Base-by-base conservation (phyloP, 768 basidiomycete genomes). In the Kwoniella newhampshirensis region DNA sequence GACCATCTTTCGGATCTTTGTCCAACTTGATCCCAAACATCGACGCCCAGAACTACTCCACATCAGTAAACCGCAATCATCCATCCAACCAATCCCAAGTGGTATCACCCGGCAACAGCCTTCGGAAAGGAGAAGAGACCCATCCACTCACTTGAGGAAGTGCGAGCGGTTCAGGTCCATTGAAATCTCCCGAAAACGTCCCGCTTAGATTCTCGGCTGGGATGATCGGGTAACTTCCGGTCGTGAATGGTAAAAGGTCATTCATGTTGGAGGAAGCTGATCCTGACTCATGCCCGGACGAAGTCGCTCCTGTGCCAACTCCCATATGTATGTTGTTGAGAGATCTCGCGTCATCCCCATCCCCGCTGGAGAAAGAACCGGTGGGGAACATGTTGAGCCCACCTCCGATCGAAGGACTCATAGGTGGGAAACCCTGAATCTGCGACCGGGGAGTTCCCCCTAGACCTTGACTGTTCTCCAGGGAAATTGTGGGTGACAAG, bases 11-110 rank as follows among this genome's bases (percentile, higher is more conserved):
- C 13, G 13, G 7, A 3, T 49, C 54, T 12, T 59, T 30, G 17
- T 66, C 62, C 35, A 68, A 40, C 49, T 62, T 68, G 57, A 71
- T 71, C 17, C 70, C 70, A 58, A 71, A 71, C 64, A 71, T 66
- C 39, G 20, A 44, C 4, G 70, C 70, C 70, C 70, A 71, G 48
- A 68, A 62, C 63, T 70, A 44, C 41, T 12, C 18, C 25, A 27
- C 23, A 41, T 25, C 36, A 27, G 43, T 27, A 28, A 43, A 8
- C 43, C 21, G 23, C 23, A 15, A 13, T n/a, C n/a, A n/a, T n/a
- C n/a, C n/a, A n/a, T n/a, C n/a, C n/a, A n/a, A n/a, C n/a, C n/a
- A n/a, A n/a, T n/a, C n/a, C n/a, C n/a, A n/a, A n/a, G n/a, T n/a
- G n/a, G n/a, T n/a, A n/a, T n/a, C n/a, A n/a, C n/a, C n/a, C n/a